Percentiles rank a stretch among this genome's conserved stretches.
These are phyloP conservation scores for Rugosomyces carneus DNA, from an alignment of 1,284 basidiomycete genomes.

Conservation along the genomic window DNA sequence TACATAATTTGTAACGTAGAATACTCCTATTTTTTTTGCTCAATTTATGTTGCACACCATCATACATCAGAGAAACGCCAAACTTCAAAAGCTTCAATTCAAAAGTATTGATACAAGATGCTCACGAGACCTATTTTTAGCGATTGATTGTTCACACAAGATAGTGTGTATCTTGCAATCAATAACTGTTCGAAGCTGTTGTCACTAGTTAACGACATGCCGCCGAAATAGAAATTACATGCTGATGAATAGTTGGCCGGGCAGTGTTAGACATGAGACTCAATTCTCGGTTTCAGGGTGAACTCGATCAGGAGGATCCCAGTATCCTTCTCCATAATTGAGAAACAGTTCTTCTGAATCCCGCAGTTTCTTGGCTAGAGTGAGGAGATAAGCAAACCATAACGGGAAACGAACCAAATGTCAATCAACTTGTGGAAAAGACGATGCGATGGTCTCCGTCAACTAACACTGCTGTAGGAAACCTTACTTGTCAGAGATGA, in stretches of 20 bases:
- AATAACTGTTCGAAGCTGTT: too few species aligned
- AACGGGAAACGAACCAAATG: background rate
- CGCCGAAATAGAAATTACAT: too few species aligned
- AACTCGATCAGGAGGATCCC: constrained; percentile 14
- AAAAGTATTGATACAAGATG: too few species aligned
- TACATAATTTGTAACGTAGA: background rate
- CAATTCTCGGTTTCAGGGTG: background rate
- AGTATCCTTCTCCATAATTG: constrained; percentile 36
- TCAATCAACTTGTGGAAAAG: constrained; percentile 36
- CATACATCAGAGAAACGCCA: background rate
- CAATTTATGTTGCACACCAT: too few species aligned
- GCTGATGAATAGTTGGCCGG: too few species aligned
- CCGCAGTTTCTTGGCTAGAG: constrained; percentile 27
- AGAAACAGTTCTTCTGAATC: constrained; percentile 38
- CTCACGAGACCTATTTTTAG: too few species aligned
- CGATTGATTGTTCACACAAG: too few species aligned
- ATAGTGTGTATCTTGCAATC: too few species aligned
- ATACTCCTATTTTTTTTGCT: background rate
- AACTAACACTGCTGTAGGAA: constrained; percentile 35
- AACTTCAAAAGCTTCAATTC: too few species aligned
- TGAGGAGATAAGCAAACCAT: background rate
- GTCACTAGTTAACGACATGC: too few species aligned
- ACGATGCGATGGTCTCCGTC: constrained; percentile 47
- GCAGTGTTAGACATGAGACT: too few species aligned
- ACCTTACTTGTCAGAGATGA: background rate